These are phyloP conservation scores for Hypomontagnella submonticulosa DNA, from an alignment of 495 filamentous ascomycete genomes.

Conservation along the genomic window DNA sequence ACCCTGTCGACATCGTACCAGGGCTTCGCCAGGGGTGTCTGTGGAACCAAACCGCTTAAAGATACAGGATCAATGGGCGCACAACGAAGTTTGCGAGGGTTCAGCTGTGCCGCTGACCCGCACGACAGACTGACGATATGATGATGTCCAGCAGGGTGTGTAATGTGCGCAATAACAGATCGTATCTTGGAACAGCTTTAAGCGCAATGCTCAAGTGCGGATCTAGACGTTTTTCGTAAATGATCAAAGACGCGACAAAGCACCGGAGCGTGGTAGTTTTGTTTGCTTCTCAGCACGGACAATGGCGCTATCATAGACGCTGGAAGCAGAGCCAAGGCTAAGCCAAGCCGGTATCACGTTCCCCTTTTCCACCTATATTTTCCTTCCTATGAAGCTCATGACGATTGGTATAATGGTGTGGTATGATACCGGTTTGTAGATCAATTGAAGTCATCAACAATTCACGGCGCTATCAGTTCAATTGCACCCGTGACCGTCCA, in stretches of 20 bases:
- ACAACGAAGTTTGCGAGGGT: conserved; percentile 7
- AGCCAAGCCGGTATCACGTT: neutral
- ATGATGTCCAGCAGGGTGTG: conserved; percentile 21
- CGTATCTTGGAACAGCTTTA: conserved; percentile 24
- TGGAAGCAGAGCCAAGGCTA: neutral
- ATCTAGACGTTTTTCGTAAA: conserved; percentile 18
- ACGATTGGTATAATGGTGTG: neutral
- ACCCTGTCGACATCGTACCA: conserved; percentile 41
- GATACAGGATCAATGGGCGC: conserved; percentile 28
- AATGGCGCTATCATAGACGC: conserved; percentile 6
- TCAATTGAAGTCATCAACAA: conserved; percentile 6
- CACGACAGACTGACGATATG: conserved; percentile 26
- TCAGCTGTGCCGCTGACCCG: conserved; percentile 18
- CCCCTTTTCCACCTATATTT: conserved; percentile 11
- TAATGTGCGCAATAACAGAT: conserved; percentile 19
- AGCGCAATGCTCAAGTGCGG: conserved; percentile 25
- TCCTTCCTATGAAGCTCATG: conserved; percentile 1
- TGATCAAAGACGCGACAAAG: conserved; percentile 16
- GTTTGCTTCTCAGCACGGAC: conserved; percentile 5
- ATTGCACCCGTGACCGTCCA: conserved; percentile 23
- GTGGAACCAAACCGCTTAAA: conserved; percentile 43
- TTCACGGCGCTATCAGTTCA: conserved; percentile 11
- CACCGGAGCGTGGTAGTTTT: conserved; percentile 22
- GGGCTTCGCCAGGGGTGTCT: conserved; percentile 18
- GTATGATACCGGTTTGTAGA: neutral